Conservation (phyloP, 1,139 yeast genomes). For the Magnusiomyces paraingens region DNA sequence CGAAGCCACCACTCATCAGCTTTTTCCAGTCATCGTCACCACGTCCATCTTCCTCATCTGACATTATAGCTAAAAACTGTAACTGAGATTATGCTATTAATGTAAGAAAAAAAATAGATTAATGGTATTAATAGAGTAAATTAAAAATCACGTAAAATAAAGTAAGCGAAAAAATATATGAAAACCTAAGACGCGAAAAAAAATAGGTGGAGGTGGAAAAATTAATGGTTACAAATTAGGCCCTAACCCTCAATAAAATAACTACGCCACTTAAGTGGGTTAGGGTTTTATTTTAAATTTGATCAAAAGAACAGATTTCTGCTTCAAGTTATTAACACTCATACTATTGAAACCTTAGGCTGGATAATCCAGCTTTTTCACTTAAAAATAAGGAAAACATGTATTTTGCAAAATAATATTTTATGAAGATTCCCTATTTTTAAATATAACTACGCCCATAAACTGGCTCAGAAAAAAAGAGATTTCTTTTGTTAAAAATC, state of each 20-base stretch:
- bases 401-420: neutral
- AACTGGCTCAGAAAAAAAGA: neutral
- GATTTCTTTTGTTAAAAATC: neutral
- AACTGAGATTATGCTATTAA: neutral
- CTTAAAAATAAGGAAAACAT: too few species aligned
- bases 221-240: neutral
- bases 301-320: neutral
- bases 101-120: neutral
- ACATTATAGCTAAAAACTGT: neutral
- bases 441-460: neutral
- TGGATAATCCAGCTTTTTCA: too few species aligned
- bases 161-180: neutral
- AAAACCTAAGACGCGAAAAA: neutral
- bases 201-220: neutral
- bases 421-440: neutral
- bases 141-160: neutral
- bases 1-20: conserved; percentile 20
- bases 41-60: conserved; percentile 5
- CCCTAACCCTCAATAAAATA: neutral
- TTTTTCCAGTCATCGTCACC: conserved; percentile 23
- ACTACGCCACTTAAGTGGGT: neutral
- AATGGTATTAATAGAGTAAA: neutral
- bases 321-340: too few species aligned
- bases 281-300: neutral
- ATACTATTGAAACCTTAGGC: too few species aligned